These are phyloP conservation scores for Wickerhamomyces hampshirensis DNA, from an alignment of 805 yeast species.

Conservation along the genomic window DNA sequence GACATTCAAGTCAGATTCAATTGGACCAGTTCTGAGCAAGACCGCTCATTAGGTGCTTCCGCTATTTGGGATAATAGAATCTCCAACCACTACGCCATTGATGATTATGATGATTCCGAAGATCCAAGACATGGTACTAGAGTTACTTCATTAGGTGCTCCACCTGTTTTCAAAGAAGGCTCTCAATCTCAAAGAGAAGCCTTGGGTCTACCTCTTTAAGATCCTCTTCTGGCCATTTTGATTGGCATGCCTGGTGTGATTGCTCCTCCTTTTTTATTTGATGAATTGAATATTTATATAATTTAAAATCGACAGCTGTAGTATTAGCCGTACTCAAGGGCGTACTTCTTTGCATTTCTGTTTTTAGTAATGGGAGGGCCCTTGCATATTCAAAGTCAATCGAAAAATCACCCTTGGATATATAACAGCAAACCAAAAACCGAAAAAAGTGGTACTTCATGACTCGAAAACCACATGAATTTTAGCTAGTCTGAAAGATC, in stretches of 20 bases:
- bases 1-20: conserved; percentile 53
- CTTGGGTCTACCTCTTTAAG: conserved; percentile 29
- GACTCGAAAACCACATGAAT: too few relatives aligned
- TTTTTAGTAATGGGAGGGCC: too few relatives aligned
- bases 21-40: conserved; percentile 39
- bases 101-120: conserved; percentile 47
- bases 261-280: not conserved
- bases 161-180: conserved; percentile 44
- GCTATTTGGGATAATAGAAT: conserved; percentile 61
- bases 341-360: too few relatives aligned
- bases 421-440: too few relatives aligned
- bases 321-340: too few relatives aligned
- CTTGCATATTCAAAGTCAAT: too few relatives aligned
- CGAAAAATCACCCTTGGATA: too few relatives aligned
- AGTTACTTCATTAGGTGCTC: conserved; percentile 48
- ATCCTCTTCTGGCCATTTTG: too few relatives aligned
- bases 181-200: conserved; percentile 52
- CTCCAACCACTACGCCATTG: conserved; percentile 45
- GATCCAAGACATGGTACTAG: conserved; percentile 54
- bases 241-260: not conserved
- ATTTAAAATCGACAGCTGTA: too few relatives aligned
- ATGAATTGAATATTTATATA: too few relatives aligned
- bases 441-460: too few relatives aligned
- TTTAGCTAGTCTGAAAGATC: too few relatives aligned
- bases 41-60: conserved; percentile 37